These are phyloP conservation scores for Berberis vulgaris DNA, from an alignment of 164 flowering plant genomes.

Conservation along the genomic window DNA sequence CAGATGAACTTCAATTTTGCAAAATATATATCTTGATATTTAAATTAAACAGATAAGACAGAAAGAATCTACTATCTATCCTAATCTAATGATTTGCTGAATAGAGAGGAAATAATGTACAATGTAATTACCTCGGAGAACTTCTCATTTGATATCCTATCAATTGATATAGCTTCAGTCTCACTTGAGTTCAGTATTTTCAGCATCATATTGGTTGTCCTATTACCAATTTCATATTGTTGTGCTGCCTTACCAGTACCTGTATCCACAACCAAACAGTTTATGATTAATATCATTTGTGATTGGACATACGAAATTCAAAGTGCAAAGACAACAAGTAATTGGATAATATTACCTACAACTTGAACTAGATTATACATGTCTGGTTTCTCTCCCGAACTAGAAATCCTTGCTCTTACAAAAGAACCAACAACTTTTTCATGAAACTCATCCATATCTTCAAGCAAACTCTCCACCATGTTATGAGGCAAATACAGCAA, in stretches of 20 bases:
- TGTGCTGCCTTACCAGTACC: slow-evolving; percentile 74
- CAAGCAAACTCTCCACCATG: slow-evolving; percentile 68
- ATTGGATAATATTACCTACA: slow-evolving; percentile 41
- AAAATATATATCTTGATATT: too few relatives aligned
- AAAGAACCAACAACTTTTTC: slow-evolving; percentile 75
- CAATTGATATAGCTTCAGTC: slow-evolving; percentile 68
- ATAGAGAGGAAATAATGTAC: background rate
- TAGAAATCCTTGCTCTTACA: slow-evolving; percentile 80
- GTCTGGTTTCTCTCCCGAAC: slow-evolving; percentile 75
- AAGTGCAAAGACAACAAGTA: background rate
- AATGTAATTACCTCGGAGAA: slow-evolving; percentile 71
- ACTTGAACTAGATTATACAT: slow-evolving; percentile 93
- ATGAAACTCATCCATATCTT: slow-evolving; percentile 53
- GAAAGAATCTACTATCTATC: too few relatives aligned
- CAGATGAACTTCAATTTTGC: too few relatives aligned
- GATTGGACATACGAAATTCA: background rate
- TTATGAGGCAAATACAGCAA: slow-evolving; percentile 69
- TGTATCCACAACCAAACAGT: slow-evolving; percentile 14
- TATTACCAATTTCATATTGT: slow-evolving; percentile 78
- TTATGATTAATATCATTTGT: too few relatives aligned
- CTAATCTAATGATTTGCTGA: too few relatives aligned
- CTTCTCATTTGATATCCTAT: slow-evolving; percentile 87
- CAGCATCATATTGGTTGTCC: slow-evolving; percentile 49
- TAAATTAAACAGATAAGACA: too few relatives aligned
- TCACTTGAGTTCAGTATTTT: slow-evolving; percentile 80